Conservation (phyloP, 2,329 filamentous ascomycete species). For the Ceratocystis variospora region DNA sequence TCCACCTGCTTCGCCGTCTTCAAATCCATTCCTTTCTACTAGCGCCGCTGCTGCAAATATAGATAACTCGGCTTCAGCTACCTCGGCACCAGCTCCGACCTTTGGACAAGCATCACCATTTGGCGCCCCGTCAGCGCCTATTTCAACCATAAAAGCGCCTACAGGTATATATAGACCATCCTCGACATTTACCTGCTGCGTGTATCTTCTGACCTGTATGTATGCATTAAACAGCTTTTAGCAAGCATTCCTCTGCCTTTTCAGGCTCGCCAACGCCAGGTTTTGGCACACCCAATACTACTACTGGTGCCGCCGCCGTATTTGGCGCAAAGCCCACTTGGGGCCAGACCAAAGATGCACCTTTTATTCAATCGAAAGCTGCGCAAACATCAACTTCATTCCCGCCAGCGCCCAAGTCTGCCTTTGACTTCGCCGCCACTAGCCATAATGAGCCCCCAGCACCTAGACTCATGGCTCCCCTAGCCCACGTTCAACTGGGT, state of each 20-base stretch:
- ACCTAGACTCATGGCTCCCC: not conserved
- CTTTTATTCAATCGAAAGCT: not conserved
- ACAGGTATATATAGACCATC: slow-evolving; percentile 6
- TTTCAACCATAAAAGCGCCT: slow-evolving; percentile 1
- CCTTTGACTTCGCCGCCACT: not conserved
- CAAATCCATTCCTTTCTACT: slow-evolving; percentile 12
- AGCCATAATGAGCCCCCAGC: not conserved
- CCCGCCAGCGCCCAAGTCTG: not conserved
- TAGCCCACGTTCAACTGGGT: slow-evolving; percentile 9
- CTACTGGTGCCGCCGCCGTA: not conserved
- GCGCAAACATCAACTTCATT: not conserved
- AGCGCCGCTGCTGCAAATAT: not conserved
- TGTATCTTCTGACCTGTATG: not conserved
- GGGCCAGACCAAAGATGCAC: not conserved
- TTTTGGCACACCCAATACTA: not conserved
- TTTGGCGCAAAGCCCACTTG: slow-evolving; percentile 6
- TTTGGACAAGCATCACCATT: slow-evolving; percentile 16
- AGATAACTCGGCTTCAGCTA: not conserved
- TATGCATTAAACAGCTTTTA: not conserved
- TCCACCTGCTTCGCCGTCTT: slow-evolving; percentile 3
- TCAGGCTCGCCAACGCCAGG: not conserved
- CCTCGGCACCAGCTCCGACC: slow-evolving; percentile 3
- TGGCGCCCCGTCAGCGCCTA: slow-evolving; percentile 1
- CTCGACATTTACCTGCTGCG: too few species aligned
- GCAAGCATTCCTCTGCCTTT: not conserved